Evolutionary conservation across 23 red algal species (phyloP), one percentile per base, ranked within the genome.

Genomic region (Gracilaria gracilis): DNA sequence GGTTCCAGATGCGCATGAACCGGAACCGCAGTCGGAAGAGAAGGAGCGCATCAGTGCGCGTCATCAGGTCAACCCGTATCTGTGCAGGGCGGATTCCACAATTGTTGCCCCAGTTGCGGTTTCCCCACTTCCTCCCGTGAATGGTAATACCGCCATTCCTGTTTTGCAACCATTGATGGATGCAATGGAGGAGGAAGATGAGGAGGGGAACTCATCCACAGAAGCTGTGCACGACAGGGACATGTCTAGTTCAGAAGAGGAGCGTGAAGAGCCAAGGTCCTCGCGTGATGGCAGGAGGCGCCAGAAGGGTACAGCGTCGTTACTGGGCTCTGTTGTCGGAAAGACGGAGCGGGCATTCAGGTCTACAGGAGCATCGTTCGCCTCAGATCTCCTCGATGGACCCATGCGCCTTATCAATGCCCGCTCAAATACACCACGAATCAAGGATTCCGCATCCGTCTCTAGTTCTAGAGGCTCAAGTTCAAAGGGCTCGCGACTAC

Each of bases 371-470:
- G 67, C 8, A 24, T 23, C 33, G 3, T 40, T 73, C 38, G 67
- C 67, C 34, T 73, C 67, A 44, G 67, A 73, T 40, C 9, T 73
- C 4, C 42, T 73, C 35, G 67, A 73, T n/a, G 67, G 35, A 73
- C 67, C 67, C 15, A 40, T 73, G 67, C 67, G 67, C 35, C 67
- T 73, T 40, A 73, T 73, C 35, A 37, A 73, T 37, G 35, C 67
- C 4, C 67, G 67, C 67, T 73, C 67, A 5, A 73, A 44, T 7
- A 73, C 67, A 14, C 35, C 67, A 11, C 67, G 67, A 0, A 73
- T 73, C 67, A 73, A 73, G 24, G 67, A 73, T n/a, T 73, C 67
- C 35, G 42, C 67, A 8, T 44, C 67, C 17, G 59, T 31, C 2
- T 62, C 59, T 24, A 62, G 59, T 62, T 62, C 59, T 0, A 62